phyloP scores from a whole-genome alignment of 2,329 filamentous ascomycete species.

The Diplocarpon mali region DNA sequence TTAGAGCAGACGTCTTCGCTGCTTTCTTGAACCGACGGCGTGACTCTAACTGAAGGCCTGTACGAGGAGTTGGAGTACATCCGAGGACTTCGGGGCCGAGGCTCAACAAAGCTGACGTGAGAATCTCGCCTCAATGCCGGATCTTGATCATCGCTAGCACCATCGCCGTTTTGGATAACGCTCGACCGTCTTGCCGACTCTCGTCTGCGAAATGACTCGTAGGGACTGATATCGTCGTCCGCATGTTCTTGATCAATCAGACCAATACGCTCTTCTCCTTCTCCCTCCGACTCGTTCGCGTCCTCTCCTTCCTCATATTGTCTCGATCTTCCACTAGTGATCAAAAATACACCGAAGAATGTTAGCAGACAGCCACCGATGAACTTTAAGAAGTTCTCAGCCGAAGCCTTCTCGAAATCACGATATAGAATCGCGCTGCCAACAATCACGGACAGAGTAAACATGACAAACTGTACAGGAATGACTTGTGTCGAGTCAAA shows the following conservation, averaged over 20 bases:
- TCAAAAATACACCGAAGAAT: conserved; percentile 93
- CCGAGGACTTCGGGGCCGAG: conserved; percentile 17
- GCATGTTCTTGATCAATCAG: conserved; percentile 40
- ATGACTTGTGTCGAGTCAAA: conserved; percentile 98
- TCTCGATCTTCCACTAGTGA: conserved; percentile 68
- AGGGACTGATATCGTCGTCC: conserved; percentile 11
- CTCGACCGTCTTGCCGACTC: not conserved
- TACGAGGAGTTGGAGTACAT: conserved; percentile 18
- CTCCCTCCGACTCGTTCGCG: conserved; percentile 43
- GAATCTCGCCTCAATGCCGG: conserved; percentile 16
- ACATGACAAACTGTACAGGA: conserved; percentile 92
- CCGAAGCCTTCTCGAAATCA: conserved; percentile 78
- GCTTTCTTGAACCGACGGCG: conserved; percentile 4
- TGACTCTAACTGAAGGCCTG: conserved; percentile 12
- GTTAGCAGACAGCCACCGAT: conserved; percentile 83
- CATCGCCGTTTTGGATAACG: conserved; percentile 13
- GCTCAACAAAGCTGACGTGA: conserved; percentile 21
- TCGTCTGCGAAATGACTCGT: conserved; percentile 7
- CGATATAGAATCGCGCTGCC: conserved; percentile 89
- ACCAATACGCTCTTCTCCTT: conserved; percentile 53
- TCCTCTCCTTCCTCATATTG: conserved; percentile 50
- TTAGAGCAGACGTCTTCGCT: conserved; percentile 17
- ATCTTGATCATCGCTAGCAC: conserved; percentile 10
- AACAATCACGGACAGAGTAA: conserved; percentile 89
- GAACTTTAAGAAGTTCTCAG: conserved; percentile 69